Conservation (phyloP, 345 rosid genomes). For the Zanthoxylum bungeanum region DNA sequence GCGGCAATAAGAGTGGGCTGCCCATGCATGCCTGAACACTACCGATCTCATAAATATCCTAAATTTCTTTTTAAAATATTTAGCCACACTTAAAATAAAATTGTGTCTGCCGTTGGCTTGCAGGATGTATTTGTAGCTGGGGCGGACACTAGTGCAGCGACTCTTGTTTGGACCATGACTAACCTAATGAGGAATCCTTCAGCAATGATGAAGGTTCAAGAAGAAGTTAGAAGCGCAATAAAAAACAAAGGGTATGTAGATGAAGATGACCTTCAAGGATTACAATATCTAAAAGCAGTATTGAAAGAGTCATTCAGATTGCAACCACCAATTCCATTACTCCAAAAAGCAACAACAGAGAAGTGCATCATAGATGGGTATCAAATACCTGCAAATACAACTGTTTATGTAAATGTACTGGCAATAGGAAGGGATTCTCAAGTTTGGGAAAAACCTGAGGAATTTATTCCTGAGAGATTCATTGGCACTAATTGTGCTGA, state of each 20-base stretch:
- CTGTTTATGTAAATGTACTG: conserved; percentile 21
- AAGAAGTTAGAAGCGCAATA: conserved; percentile 20
- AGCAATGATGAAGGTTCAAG: conserved; percentile 25
- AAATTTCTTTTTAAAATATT: too few species aligned
- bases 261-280: conserved; percentile 19
- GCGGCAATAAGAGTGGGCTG: too few species aligned
- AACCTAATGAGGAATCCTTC: conserved; percentile 24
- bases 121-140: conserved; percentile 33
- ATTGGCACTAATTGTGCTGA: conserved; percentile 11
- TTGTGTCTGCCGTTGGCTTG: background rate
- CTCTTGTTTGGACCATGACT: conserved; percentile 33
- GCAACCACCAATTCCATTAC: conserved; percentile 23
- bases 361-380: conserved; percentile 22
- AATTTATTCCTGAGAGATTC: conserved; percentile 30
- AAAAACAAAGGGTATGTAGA: conserved; percentile 18
- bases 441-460: conserved; percentile 18
- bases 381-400: conserved; percentile 17
- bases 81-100: too few species aligned
- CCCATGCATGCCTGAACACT: too few species aligned
- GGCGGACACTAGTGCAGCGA: conserved; percentile 22
- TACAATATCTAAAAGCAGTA: conserved; percentile 28
- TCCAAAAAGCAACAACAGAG: conserved; percentile 23
- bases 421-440: conserved; percentile 37
- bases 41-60: too few species aligned
- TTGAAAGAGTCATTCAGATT: conserved; percentile 32